Evolutionary conservation across 768 basidiomycete genomes (phyloP).

Genomic region (Amanita phalloides): DNA sequence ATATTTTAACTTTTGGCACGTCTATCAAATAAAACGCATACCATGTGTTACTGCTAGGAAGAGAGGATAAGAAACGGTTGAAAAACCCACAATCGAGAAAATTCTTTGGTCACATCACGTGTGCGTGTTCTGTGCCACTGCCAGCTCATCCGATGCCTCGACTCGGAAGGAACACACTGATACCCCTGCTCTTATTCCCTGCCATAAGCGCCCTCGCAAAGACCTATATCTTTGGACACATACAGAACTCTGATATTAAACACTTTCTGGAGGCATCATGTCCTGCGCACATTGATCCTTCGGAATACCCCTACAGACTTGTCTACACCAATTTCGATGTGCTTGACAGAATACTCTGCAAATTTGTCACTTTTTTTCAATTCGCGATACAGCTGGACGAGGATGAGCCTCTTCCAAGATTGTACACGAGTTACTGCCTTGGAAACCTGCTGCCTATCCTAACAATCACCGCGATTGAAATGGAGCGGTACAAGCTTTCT

Average conservation of each 20-base stretch:
- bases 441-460: conserved; percentile 22
- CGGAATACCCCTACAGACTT: conserved; percentile 21
- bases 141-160: neutral
- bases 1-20: neutral
- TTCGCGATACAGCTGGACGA: conserved; percentile 19
- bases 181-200: conserved; percentile 30
- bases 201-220: conserved; percentile 22
- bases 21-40: neutral
- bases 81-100: conserved; percentile 2
- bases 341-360: conserved; percentile 31
- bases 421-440: conserved; percentile 28
- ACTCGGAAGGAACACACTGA: neutral
- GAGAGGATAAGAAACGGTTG: neutral
- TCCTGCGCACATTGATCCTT: conserved; percentile 8
- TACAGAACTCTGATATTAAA: conserved; percentile 18
- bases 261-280: conserved; percentile 24
- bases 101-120: conserved; percentile 2
- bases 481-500: conserved; percentile 20
- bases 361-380: conserved; percentile 38
- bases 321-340: conserved; percentile 25
- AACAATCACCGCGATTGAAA: conserved; percentile 33
- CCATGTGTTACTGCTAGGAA: neutral
- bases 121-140: neutral
- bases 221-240: conserved; percentile 24
- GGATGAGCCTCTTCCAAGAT: conserved; percentile 14